Base-by-base conservation (phyloP, 2,329 filamentous ascomycete genomes). In the Fonsecaea pugnacius region DNA sequence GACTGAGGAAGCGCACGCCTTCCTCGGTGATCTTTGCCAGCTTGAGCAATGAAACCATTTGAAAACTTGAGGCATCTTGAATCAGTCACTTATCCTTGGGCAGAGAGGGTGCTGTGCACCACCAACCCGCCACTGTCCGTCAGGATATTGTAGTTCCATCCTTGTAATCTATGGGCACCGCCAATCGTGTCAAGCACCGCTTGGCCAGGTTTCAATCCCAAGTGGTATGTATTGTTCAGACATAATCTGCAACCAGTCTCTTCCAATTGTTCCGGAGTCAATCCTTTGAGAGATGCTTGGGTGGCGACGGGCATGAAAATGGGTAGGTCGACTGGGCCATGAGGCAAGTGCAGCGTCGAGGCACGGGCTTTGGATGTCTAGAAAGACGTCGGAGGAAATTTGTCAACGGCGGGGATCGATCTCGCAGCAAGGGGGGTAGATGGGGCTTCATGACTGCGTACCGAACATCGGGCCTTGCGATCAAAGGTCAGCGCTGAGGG, bases 261-360 rank as follows among this genome's bases (percentile, higher is more conserved):
- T 72, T 95, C 93, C 2, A 99, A 83, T 74, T 99, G 95, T 70
- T 94, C 89, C 1, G 94, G 92, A 0, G 95, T 98, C 62, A 99
- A 80, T 50, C 95, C 95, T 76, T 99, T 99, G 43, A 99, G 83
- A 0, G 94, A 96, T 0, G 91, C 95, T 78, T 99, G 95, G 0
- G 95, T 99, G 33, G 95, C 95, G 50, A 99, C 95, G 16, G 95
- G 95, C 95, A 99, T 99, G 78, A 99, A 99, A 64, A 98, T 88
- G 7, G 96, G 95, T 33, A 98, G 85, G 72, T 90, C 87, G 30
- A 99, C 93, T 1, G 89, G 84, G 63, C 95, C 95, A 86, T 99
- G 96, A 57, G 95, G 94, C 30, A 99, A 87, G 54, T 89, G 90
- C 60, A 99, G 84, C 64, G 87, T 88, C 59, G 95, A 95, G 56